Base-by-base conservation (phyloP, 306 rosid genomes). In the Oxytropis ochrocephala region DNA sequence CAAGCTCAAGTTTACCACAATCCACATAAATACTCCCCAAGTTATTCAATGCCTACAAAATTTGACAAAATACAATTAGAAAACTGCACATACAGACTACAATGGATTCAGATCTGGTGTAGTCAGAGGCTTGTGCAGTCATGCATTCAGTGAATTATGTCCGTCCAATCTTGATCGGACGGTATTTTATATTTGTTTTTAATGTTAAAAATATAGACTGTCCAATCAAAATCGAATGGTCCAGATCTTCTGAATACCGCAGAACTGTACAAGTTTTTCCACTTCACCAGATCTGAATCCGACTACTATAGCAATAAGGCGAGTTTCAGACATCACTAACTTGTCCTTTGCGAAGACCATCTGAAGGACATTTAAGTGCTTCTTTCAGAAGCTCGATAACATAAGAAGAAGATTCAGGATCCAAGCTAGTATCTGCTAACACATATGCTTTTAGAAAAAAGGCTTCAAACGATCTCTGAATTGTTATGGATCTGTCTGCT, bases 311-410 rank as follows among this genome's bases (percentile, higher is more conserved):
- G 53, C 35, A 53, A 27, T 41, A 38, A 19, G 53, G 43, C 75
- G 14, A 35, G 14, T 56, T 36, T 50, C 11, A 59, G 33, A 24
- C 16, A 50, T 36, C 35, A 52, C 87, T 75, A 71, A 91, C 97
- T 80, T 91, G 97, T 78, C 97, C 97, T 82, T 91, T 91, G 58
- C 96, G 88, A 50, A 91, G 96, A 18, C 92, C 91, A 27, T 91
- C 97, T 8, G 97, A 91, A 69, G 96, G 96, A 62, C 97, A 91
- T 73, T 69, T 81, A 36, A 88, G 93, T 69, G 97, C 96, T 64
- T 91, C 96, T 77, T 88, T 77, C 9, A 91, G 85, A 75, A 85
- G 84, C 47, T 86, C 80, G 75, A 88, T 72, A 16, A 88, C 96
- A 49, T 79, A 68, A 7, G 85, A 62, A 41, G 89, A 88, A 36